Base-by-base conservation (phyloP, 192 early-diverging fungal species). In the Backusella liffmaniae region DNA sequence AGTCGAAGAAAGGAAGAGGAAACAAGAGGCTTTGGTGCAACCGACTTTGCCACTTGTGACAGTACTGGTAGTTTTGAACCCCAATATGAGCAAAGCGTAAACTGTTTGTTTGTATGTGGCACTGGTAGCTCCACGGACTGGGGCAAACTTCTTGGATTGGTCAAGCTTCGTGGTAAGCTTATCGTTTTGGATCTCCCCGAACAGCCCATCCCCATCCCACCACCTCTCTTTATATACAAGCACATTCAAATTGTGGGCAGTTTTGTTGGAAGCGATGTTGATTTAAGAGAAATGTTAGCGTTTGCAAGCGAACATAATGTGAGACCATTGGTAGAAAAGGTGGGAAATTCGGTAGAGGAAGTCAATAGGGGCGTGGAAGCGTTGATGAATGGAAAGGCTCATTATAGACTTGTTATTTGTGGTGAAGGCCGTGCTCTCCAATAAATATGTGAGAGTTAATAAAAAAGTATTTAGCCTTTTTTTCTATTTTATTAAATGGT, bases 111-210 rank as follows among this genome's bases (percentile, higher is more conserved):
- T 4, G 76, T 79, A 30, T 84, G 80, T 18, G 73, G 77, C 15
- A 83, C 78, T 23, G 78, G 77, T 10, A 49, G 49, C 30, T 56
- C 80, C 18, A 84, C 82, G 30, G 73, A 88, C 72, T 91, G 88
- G 84, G 76, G 62, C 35, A 73, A 85, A 18, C 77, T 84, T 9
- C 51, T 91, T 2, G 76, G 76, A 5, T 79, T 88, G 76, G 78
- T 92, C 67, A 84, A 90, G 56, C 82, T 79, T 69, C 82, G 85
- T 21, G 90, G 93, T 26, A 89, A 86, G 49, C 74, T 94, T 26
- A 76, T 93, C n/a, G 56, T 94, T 67, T 84, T 95, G 74, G 89
- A 87, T 29, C 44, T 91, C 0, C 94, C 94, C 3, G 87, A 92
- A 73, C 74, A 81, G 32, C 78, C 85, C 21, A 67, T 94, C 23